phyloP scores from a whole-genome alignment of 495 filamentous ascomycete species.

The Penicillium canescens region DNA sequence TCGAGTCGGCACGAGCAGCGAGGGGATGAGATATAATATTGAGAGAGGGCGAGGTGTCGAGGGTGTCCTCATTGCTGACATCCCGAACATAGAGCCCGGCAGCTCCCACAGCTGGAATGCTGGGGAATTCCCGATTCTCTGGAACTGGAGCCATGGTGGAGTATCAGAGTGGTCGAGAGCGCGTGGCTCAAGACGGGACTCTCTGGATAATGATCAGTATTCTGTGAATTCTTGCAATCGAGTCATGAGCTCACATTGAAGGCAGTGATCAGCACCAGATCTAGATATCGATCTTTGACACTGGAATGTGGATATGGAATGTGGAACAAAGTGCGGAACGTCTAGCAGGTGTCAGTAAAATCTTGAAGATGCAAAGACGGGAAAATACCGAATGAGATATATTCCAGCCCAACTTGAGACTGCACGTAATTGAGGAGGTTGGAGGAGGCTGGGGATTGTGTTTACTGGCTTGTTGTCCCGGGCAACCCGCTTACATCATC shows the following conservation, averaged over 20 bases:
- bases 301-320: conserved; percentile 8
- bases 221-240: conserved; percentile 4
- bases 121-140: conserved; percentile 22
- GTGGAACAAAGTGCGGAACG: neutral
- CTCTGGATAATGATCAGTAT: conserved; percentile 15
- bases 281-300: conserved; percentile 6
- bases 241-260: conserved; percentile 12
- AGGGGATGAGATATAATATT: conserved; percentile 18
- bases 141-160: conserved; percentile 35
- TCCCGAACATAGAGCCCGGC: conserved; percentile 11
- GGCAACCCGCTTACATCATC: conserved; percentile 7
- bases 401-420: conserved; percentile 8
- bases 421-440: conserved; percentile 42
- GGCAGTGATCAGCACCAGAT: conserved; percentile 11
- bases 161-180: conserved; percentile 38
- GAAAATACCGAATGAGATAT: conserved; percentile 14
- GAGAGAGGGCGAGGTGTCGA: conserved; percentile 5
- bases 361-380: conserved; percentile 3
- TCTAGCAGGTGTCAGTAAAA: conserved; percentile 8
- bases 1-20: conserved; percentile 22
- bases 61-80: neutral
- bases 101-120: conserved; percentile 22
- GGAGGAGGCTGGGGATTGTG: conserved; percentile 43
- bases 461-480: conserved; percentile 34
- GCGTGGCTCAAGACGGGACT: conserved; percentile 38